Base-by-base conservation (phyloP, 805 yeast genomes). In the Sungouiozyma intestinalis region DNA sequence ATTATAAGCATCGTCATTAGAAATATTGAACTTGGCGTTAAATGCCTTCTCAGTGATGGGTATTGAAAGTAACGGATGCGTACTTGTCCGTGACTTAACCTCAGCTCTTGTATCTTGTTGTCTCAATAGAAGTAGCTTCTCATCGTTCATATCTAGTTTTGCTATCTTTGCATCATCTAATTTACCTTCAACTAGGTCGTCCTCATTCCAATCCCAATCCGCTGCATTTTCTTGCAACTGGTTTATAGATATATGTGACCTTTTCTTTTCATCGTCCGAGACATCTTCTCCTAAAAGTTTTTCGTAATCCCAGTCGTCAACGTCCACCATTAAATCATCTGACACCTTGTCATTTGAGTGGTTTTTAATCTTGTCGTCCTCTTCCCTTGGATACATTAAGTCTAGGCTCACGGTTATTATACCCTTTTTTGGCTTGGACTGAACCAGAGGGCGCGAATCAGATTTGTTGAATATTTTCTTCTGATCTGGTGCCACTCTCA, bases 1-100 rank as follows among this genome's bases (percentile, higher is more conserved):
- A 44, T 85, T 94, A 60, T 92, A 92, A 35, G 81, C 83, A 36
- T 75, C 73, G 62, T 92, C 98, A 62, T 92, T 92, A 6, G 97
- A 87, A 33, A 90, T 72, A 58, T 85, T 83, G 63, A 83, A 86
- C 49, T 82, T 80, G 45, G 70, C 59, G 32, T 73, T 71, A 16
- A 85, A 52, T 21, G 68, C 57, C 46, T 71, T 72, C 38, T 79
- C 84, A 45, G 66, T 72, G 2, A 71, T 60, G 2, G 88, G 83
- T 7, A 49, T 14, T 27, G 48, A 38, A 4, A 19, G n/a, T 7
- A 32, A 38, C 13, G 18, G 36, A 24, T n/a, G 14, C 13, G 35
- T 6, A n/a, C 7, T 16, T 11, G 17, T 27, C 7, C 29, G 9
- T 20, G 19, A 14, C 7, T 27, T 21, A 3, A 16, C 44, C 39